These are phyloP conservation scores for Gastrolobium villosum DNA, from an alignment of 306 rosid species.

Conservation along the genomic window DNA sequence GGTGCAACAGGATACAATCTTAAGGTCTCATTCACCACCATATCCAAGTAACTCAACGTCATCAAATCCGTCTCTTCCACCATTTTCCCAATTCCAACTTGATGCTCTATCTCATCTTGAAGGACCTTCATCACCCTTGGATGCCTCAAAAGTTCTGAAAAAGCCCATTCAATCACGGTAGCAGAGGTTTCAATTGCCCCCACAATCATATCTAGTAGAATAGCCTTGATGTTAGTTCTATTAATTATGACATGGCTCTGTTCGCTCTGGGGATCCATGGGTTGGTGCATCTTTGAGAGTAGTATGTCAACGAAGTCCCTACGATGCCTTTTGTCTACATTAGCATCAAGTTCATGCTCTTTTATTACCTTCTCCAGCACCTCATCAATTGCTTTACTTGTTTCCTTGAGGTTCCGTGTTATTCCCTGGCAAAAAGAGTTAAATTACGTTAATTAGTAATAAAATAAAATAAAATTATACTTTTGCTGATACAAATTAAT, in stretches of 20 bases:
- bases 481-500: too few species aligned
- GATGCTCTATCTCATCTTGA: conserved; percentile 46
- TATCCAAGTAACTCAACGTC: conserved; percentile 50
- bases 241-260: neutral
- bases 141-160: conserved; percentile 53
- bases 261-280: neutral
- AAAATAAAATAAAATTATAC: too few species aligned
- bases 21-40: conserved; percentile 48
- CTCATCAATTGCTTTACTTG: neutral
- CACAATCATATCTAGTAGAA: conserved; percentile 45
- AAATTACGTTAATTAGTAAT: neutral
- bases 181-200: conserved; percentile 44
- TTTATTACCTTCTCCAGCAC: conserved; percentile 32
- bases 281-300: conserved; percentile 38
- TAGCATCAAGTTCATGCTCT: conserved; percentile 31
- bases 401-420: neutral
- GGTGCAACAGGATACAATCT: conserved; percentile 47
- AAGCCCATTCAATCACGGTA: conserved; percentile 32
- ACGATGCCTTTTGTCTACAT: neutral
- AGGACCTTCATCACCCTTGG: conserved; percentile 51
- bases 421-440: conserved; percentile 16
- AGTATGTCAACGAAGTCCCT: conserved; percentile 44
- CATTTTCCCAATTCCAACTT: conserved; percentile 42
- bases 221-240: conserved; percentile 49
- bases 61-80: conserved; percentile 53